Percentiles rank a stretch among this genome's conserved stretches.
phyloP scores from a whole-genome alignment of 176 grass and related monocot genomes.

The Aegilops speltoides region DNA sequence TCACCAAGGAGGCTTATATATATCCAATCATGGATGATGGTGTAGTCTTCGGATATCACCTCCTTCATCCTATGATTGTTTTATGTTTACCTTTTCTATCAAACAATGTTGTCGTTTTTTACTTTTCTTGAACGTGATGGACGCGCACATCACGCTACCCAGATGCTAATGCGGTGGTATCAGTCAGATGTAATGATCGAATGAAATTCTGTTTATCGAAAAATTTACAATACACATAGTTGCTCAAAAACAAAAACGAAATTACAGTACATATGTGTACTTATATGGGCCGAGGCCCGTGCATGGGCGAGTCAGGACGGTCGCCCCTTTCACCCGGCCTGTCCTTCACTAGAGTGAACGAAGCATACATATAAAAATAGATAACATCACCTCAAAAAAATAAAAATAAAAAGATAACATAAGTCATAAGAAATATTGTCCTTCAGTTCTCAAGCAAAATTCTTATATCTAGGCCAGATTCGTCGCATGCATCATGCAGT shows the following conservation, averaged over 20 bases:
- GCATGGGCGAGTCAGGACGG: neutral
- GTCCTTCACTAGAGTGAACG: neutral
- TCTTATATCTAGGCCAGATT: constrained; percentile 4
- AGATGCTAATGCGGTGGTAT: too few species aligned
- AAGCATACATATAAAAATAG: neutral
- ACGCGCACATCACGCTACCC: too few species aligned
- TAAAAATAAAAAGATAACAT: neutral
- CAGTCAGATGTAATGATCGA: neutral
- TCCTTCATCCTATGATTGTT: too few species aligned
- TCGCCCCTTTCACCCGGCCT: neutral
- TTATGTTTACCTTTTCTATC: too few species aligned
- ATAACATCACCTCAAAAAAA: too few species aligned
- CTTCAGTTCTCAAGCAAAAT: neutral
- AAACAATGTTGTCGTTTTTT: too few species aligned
- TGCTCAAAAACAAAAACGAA: neutral
- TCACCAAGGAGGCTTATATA: too few species aligned
- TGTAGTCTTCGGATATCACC: too few species aligned
- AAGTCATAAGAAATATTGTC: neutral
- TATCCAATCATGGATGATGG: too few species aligned
- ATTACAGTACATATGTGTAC: neutral
- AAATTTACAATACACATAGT: neutral
- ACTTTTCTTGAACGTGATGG: too few species aligned
- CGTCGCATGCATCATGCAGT: neutral
- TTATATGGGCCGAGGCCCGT: neutral
- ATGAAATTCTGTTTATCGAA: neutral